Evolutionary conservation across 2,329 filamentous ascomycete genomes (phyloP), one percentile per base, ranked within the genome.

Genomic region (Chalara sp.): DNA sequence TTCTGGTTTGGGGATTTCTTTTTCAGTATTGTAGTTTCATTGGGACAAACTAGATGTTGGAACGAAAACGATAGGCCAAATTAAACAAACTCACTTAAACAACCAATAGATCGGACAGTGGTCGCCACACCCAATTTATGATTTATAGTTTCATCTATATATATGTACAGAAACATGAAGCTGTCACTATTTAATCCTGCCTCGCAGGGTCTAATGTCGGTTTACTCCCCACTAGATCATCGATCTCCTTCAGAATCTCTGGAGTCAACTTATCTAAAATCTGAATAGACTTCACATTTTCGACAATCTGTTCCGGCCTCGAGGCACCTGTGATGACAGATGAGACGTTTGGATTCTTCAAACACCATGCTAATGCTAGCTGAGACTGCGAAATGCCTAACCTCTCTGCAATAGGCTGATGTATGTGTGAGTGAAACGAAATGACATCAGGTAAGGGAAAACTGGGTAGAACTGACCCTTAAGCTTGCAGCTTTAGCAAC

Each of bases 301-400:
- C 73, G 21, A 71, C 67, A 37, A 79, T 68, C 64, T 79, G 76
- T 63, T 77, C 73, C 3, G 72, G 70, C 32, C 67, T 67, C 50
- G 72, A 76, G 2, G 76, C 76, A 5, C 75, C 75, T 0, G 73
- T 76, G 45, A 79, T 79, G 41, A 76, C 74, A 5, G 70, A 73
- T 40, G 70, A 73, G 29, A 79, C 73, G 44, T 76, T 73, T 29
- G 68, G 67, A 59, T 79, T 79, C 65, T 74, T 76, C 12, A 78
- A 58, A 49, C 70, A 70, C 76, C 76, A 79, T 1, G 76, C 76
- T 2, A 79, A 61, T 6, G 76, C 74, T 3, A 79, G 67, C 61
- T 76, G 70, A 4, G 70, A 67, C 46, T 78, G 73, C 48, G 71
- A 75, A 12, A 76, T 72, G 5, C 75, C 79, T 33, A 86, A 66